Percentiles rank a stretch among this genome's conserved stretches.
phyloP scores from a whole-genome alignment of 2,329 filamentous ascomycete genomes.

The Stachybotrys chartarum region DNA sequence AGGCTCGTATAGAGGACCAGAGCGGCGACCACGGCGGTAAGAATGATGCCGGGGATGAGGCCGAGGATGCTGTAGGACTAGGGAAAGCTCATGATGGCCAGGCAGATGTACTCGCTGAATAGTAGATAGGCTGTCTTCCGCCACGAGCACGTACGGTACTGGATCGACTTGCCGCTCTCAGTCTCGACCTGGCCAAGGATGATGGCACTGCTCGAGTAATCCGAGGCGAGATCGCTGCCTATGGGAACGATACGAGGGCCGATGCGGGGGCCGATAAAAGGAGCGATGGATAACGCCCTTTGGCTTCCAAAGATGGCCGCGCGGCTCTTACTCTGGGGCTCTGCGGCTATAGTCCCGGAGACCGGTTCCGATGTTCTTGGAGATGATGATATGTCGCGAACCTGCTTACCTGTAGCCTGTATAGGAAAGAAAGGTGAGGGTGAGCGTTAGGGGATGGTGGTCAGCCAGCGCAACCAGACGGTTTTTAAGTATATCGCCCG shows the following conservation, averaged over 20 bases:
- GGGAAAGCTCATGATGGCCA: constrained; percentile 91
- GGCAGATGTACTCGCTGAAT: constrained; percentile 92
- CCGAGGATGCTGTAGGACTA: constrained; percentile 87
- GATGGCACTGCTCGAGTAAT: constrained; percentile 41
- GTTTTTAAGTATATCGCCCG: too few species aligned
- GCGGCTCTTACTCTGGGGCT: too few species aligned
- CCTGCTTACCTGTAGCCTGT: too few species aligned
- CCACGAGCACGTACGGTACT: constrained; percentile 92
- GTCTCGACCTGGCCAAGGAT: constrained; percentile 63
- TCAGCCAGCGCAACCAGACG: too few species aligned
- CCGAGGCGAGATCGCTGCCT: constrained; percentile 26
- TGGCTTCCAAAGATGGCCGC: constrained; percentile 30
- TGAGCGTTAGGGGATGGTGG: too few species aligned
- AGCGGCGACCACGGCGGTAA: constrained; percentile 71
- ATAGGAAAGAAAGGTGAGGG: too few species aligned
- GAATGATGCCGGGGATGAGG: constrained; percentile 76
- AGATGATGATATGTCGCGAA: too few species aligned
- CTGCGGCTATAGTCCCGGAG: too few species aligned
- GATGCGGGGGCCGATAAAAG: too few species aligned
- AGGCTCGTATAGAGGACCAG: constrained; percentile 72
- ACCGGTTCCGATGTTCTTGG: too few species aligned
- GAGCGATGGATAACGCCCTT: too few species aligned
- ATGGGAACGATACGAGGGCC: constrained; percentile 45
- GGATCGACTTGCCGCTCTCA: constrained; percentile 72
- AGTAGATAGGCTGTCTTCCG: constrained; percentile 87